Percentiles rank a stretch among this genome's conserved stretches.
Conservation (phyloP, 83 land plant genomes). For the Thuja plicata region DNA sequence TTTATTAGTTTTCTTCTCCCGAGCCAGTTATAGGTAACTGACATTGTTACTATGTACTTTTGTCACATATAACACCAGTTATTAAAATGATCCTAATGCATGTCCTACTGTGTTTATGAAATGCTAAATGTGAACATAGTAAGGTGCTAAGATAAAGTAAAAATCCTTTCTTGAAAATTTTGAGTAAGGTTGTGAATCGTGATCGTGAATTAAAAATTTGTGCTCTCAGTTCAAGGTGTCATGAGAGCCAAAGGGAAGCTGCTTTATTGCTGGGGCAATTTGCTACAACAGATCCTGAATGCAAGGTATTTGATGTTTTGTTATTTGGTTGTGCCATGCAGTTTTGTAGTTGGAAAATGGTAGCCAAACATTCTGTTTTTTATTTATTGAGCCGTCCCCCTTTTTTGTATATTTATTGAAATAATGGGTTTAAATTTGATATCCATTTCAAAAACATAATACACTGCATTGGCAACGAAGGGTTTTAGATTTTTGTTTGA, state of each 20-base stretch:
- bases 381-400: background rate
- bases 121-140: background rate
- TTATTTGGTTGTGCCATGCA: background rate
- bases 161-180: background rate
- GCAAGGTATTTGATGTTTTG: slow-evolving; percentile 61
- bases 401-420: background rate
- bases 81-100: background rate
- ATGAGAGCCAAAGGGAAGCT: slow-evolving; percentile 96
- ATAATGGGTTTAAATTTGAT: background rate
- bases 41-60: background rate
- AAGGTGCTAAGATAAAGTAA: background rate
- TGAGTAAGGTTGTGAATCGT: background rate
- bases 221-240: slow-evolving; percentile 80
- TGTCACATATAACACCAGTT: background rate
- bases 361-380: slow-evolving; percentile 8
- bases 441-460: background rate
- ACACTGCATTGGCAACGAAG: too few species aligned
- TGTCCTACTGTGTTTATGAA: background rate
- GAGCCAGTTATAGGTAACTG: background rate
- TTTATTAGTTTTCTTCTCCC: background rate
- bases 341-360: background rate
- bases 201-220: background rate
- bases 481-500: background rate
- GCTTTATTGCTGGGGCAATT: slow-evolving; percentile 96
- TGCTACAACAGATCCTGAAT: slow-evolving; percentile 98